Conservation (phyloP, 768 basidiomycete genomes). For the Gloeophyllum trabeum region DNA sequence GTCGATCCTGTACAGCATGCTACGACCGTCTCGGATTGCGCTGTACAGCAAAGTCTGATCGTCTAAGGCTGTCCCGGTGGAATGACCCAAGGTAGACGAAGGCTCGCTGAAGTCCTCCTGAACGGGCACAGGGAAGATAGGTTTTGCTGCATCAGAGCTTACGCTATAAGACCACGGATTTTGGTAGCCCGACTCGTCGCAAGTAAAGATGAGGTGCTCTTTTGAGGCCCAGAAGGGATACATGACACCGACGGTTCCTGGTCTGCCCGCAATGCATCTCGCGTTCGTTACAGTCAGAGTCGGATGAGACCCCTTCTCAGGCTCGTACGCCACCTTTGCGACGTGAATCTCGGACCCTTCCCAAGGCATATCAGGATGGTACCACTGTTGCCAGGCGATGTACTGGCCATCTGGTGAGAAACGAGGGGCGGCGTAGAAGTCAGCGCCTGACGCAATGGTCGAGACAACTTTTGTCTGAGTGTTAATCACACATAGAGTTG, state of each 20-base stretch:
- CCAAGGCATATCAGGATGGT: conserved; percentile 66
- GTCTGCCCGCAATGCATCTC: conserved; percentile 38
- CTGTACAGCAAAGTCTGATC: conserved; percentile 19
- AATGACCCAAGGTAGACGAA: conserved; percentile 41
- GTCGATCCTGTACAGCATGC: conserved; percentile 20
- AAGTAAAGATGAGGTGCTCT: conserved; percentile 48
- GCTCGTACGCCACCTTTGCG: conserved; percentile 27
- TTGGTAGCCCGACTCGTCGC: conserved; percentile 53
- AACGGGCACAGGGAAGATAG: conserved; percentile 32
- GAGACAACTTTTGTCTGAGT: conserved; percentile 28
- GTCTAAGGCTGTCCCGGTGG: conserved; percentile 34
- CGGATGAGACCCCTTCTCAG: not conserved
- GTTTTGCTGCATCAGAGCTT: conserved; percentile 16
- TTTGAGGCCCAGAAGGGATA: conserved; percentile 53
- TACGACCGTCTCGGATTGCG: conserved; percentile 21
- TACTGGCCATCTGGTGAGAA: conserved; percentile 50
- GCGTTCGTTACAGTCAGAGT: conserved; percentile 10
- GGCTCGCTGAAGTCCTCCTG: conserved; percentile 46
- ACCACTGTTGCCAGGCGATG: conserved; percentile 59
- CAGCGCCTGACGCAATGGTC: conserved; percentile 42
- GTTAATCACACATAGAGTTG: conserved; percentile 46
- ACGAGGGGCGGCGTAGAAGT: conserved; percentile 57
- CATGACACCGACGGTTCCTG: conserved; percentile 34
- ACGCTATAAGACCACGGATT: conserved; percentile 53
- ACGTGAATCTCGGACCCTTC: conserved; percentile 46